phyloP scores from a whole-genome alignment of 202 grass and related monocot species.

The Cymbopogon flexuosus region DNA sequence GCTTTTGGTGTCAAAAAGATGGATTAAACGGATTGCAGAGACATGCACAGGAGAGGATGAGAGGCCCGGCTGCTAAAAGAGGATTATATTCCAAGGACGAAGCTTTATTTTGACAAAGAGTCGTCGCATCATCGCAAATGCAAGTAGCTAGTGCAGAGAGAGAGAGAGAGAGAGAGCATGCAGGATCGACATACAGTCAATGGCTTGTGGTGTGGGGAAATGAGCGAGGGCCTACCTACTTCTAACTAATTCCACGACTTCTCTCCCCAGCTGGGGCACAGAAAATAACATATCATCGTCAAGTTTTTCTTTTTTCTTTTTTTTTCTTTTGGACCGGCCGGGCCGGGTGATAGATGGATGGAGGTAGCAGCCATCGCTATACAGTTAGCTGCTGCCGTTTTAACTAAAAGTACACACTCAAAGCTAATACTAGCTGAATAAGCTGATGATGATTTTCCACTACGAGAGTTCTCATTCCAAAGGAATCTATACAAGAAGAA shows the following conservation, averaged over 20 bases:
- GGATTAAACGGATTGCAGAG: slow-evolving; percentile 11
- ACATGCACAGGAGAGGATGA: neutral
- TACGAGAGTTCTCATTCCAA: neutral
- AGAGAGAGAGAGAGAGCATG: neutral
- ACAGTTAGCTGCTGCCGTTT: slow-evolving; percentile 26
- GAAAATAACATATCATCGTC: neutral
- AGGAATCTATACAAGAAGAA: slow-evolving; percentile 32
- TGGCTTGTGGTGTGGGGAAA: slow-evolving; percentile 52
- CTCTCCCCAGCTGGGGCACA: slow-evolving; percentile 28
- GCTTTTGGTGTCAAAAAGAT: slow-evolving; percentile 1
- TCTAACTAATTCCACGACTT: slow-evolving; percentile 78
- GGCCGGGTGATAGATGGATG: neutral
- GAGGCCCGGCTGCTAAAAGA: slow-evolving; percentile 1
- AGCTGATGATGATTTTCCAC: slow-evolving; percentile 34
- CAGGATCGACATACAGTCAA: slow-evolving; percentile 31
- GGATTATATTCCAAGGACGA: neutral
- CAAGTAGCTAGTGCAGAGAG: neutral
- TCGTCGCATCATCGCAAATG: neutral
- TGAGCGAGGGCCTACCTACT: slow-evolving; percentile 54
- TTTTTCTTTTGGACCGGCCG: neutral
- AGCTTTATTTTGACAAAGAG: neutral
- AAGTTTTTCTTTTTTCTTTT: neutral
- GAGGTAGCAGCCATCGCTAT: neutral
- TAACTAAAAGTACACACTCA: slow-evolving; percentile 49
- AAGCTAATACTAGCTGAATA: too few species aligned